Conservation (phyloP, 768 basidiomycete genomes). For the Hypholoma sublateritium region DNA sequence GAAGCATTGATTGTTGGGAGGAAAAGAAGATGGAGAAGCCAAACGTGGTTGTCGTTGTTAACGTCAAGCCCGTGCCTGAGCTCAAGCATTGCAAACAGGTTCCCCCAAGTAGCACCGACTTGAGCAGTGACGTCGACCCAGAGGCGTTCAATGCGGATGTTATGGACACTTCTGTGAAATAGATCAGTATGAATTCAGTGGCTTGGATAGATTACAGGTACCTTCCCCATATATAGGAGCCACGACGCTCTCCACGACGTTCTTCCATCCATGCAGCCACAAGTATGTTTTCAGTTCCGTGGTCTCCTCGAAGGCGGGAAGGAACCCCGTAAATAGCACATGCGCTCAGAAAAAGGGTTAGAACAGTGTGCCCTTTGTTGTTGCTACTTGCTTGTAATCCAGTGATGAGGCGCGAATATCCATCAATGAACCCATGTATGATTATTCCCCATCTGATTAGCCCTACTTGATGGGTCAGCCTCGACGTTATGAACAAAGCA, state of each 20-base stretch:
- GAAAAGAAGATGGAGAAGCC: slow-evolving; percentile 37
- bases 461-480: slow-evolving; percentile 13
- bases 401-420: slow-evolving; percentile 34
- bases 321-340: slow-evolving; percentile 27
- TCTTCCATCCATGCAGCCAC: slow-evolving; percentile 30
- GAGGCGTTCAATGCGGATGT: slow-evolving; percentile 35
- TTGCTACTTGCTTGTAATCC: slow-evolving; percentile 37
- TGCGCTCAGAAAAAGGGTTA: slow-evolving; percentile 30
- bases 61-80: slow-evolving; percentile 26
- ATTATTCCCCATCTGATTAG: slow-evolving; percentile 37
- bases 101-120: slow-evolving; percentile 31
- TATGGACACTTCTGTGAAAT: slow-evolving; percentile 32
- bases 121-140: slow-evolving; percentile 35
- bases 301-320: slow-evolving; percentile 30
- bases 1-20: slow-evolving; percentile 27
- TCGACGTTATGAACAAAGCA: background rate
- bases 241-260: slow-evolving; percentile 11
- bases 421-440: slow-evolving; percentile 43
- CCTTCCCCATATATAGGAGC: slow-evolving; percentile 40
- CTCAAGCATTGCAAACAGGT: slow-evolving; percentile 31
- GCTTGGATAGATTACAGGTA: slow-evolving; percentile 2
- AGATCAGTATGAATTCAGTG: background rate
- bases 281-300: slow-evolving; percentile 32
- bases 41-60: slow-evolving; percentile 29
- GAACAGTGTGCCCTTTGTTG: slow-evolving; percentile 38